Evolutionary conservation across 2,329 filamentous ascomycete species (phyloP), one percentile per base, ranked within the genome.

Genomic region (Trichoderma sp.): DNA sequence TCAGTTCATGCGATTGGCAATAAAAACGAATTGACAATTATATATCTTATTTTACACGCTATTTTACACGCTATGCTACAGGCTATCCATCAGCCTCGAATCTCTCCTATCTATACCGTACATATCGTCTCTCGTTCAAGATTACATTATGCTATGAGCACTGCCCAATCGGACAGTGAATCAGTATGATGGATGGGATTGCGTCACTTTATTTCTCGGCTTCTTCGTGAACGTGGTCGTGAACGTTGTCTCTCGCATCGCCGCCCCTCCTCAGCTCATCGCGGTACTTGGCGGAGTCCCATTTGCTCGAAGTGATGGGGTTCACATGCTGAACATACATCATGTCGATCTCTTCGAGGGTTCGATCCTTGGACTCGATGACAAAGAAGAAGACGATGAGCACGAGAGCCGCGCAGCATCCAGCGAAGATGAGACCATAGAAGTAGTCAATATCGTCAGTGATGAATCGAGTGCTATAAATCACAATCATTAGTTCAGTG

Each of bases 341-440:
- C 20, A 39, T 69, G 66, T 69, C 66, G 59, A 69, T 69, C 66
- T 69, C 66, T 32, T 69, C 66, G 15, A 69, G 66, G 2, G 66
- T 69, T 17, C 66, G 66, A 23, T 69, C 66, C 57, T 69, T 69
- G 26, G 66, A 69, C 28, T 69, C 66, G 28, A 69, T 62, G 7
- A 69, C 57, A 39, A 69, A 69, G 66, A 69, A 69, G 57, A 69
- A 69, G 17, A 69, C 66, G 23, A 69, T 62, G 28, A 69, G 4
- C 3, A 69, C 66, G 15, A 69, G 66, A 1, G 66, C 66, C 7
- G 66, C 66, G 15, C 66, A 69, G 57, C 66, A 69, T 36, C 66
- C 66, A 6, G 66, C 66, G 39, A 69, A 69, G 39, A 69, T 62
- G 66, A 69, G 66, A 9, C 66, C 66, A 9, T 69, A 69, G 17